A percentile compares a stretch with the other conserved stretches of the same genome.
phyloP scores from a whole-genome alignment of 2,329 filamentous ascomycete species.

The Fonsecaea monophora region DNA sequence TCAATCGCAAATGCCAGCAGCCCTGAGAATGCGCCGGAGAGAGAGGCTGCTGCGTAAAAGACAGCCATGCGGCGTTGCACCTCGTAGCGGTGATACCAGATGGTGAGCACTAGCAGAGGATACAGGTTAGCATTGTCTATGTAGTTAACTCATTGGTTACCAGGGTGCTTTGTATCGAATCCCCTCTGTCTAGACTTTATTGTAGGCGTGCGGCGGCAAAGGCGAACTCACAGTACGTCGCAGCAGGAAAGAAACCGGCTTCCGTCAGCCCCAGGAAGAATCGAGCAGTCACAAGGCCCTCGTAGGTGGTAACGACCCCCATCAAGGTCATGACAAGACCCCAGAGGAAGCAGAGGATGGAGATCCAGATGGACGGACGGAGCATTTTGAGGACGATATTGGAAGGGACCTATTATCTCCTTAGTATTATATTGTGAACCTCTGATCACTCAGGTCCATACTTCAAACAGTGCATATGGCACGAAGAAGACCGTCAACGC shows the following conservation, averaged over 20 bases:
- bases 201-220: no score
- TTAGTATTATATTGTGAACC: background rate
- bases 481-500: slow-evolving; percentile 52
- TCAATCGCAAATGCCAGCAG: slow-evolving; percentile 59
- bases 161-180: no score
- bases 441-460: background rate
- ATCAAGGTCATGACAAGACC: slow-evolving; percentile 52
- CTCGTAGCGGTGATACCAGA: slow-evolving; percentile 37
- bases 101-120: no score
- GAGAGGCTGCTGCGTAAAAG: slow-evolving; percentile 43
- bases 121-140: no score
- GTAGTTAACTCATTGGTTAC: no score
- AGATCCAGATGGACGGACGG: slow-evolving; percentile 61
- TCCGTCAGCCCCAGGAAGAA: slow-evolving; percentile 59
- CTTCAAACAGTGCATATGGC: slow-evolving; percentile 49
- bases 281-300: slow-evolving; percentile 58
- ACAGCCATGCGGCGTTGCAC: slow-evolving; percentile 43
- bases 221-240: slow-evolving; percentile 30
- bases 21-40: slow-evolving; percentile 55
- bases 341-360: slow-evolving; percentile 56
- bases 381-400: slow-evolving; percentile 54
- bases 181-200: no score
- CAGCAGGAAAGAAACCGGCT: slow-evolving; percentile 28
- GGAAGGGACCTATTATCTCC: slow-evolving; percentile 43
- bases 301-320: slow-evolving; percentile 60